These are phyloP conservation scores for Alternaria hordeiaustralica DNA, from an alignment of 2,329 filamentous ascomycete species.

Conservation along the genomic window DNA sequence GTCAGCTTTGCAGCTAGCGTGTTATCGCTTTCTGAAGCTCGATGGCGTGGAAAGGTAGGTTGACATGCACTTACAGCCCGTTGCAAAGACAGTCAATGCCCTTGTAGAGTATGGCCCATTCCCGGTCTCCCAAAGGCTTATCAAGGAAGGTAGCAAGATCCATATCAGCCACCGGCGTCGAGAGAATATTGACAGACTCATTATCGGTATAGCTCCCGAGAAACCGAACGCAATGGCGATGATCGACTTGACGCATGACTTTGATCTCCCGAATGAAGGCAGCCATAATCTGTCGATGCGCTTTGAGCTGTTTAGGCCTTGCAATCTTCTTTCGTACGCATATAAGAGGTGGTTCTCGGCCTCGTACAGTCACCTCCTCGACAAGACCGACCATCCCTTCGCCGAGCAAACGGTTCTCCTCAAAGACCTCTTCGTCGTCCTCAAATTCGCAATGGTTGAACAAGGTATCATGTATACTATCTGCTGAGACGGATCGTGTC, in stretches of 20 bases:
- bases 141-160: neutral
- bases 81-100: neutral
- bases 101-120: neutral
- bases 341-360: neutral
- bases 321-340: neutral
- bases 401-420: neutral
- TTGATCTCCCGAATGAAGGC: neutral
- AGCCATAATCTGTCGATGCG: neutral
- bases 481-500: neutral
- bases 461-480: neutral
- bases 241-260: neutral
- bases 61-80: neutral
- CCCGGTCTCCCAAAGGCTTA: neutral
- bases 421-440: neutral
- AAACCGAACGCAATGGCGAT: neutral
- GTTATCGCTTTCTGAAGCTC: neutral
- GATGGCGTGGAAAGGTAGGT: neutral
- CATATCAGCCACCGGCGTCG: neutral
- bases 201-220: neutral
- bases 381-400: neutral
- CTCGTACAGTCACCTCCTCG: neutral
- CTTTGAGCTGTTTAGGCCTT: neutral
- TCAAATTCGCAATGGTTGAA: neutral
- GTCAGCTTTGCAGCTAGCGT: neutral
- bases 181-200: neutral